Conservation (phyloP, 2,329 filamentous ascomycete species). For the Neocucurbitaria cava region DNA sequence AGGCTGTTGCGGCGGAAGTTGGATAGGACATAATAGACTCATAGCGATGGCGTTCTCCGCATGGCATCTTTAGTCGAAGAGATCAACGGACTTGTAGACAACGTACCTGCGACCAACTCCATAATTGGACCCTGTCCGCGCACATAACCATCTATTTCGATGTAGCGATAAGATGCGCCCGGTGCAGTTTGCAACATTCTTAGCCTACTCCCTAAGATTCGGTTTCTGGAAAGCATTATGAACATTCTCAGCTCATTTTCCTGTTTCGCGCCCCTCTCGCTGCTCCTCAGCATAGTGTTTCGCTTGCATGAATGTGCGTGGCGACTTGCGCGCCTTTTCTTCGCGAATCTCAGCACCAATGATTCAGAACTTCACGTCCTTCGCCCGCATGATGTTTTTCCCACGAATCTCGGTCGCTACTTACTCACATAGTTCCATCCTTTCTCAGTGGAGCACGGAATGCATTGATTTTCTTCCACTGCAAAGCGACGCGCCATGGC, state of each 20-base stretch:
- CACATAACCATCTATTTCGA: background rate
- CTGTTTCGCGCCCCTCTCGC: slow-evolving; percentile 27
- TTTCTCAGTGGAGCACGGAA: slow-evolving; percentile 22
- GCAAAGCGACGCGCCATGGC: slow-evolving; percentile 19
- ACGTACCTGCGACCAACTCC: slow-evolving; percentile 1
- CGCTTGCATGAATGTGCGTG: slow-evolving; percentile 28
- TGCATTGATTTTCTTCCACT: slow-evolving; percentile 36
- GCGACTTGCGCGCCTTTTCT: slow-evolving; percentile 32
- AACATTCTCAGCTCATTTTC: slow-evolving; percentile 35
- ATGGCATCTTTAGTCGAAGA: slow-evolving; percentile 17
- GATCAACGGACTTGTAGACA: background rate
- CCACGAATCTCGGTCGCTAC: slow-evolving; percentile 22
- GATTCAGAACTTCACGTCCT: slow-evolving; percentile 13
- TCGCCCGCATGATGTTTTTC: slow-evolving; percentile 39
- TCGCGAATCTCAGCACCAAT: slow-evolving; percentile 36
- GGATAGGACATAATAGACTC: slow-evolving; percentile 52
- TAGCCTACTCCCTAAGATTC: background rate
- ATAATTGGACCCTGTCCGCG: background rate
- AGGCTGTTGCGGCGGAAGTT: slow-evolving; percentile 86
- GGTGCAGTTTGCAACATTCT: background rate
- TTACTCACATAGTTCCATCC: slow-evolving; percentile 11
- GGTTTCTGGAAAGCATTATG: slow-evolving; percentile 33
- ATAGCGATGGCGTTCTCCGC: slow-evolving; percentile 16
- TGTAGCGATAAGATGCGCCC: background rate
- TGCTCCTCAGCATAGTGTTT: slow-evolving; percentile 34